Conservation (phyloP, 345 rosid genomes). For the Excoecaria cochinchinensis region DNA sequence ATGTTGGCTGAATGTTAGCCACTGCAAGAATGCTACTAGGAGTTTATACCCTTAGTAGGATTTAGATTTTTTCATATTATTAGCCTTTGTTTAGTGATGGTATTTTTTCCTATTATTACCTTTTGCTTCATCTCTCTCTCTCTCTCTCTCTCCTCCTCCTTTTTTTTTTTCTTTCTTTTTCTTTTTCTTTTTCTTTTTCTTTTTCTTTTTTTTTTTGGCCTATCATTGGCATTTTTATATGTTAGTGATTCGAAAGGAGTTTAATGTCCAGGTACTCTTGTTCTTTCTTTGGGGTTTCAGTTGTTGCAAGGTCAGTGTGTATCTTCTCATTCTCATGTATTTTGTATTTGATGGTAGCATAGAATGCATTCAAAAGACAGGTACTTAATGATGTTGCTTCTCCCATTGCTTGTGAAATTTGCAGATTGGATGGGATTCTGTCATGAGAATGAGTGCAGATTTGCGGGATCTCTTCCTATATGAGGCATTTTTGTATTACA, state of each 20-base stretch:
- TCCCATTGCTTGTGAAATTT: slow-evolving; percentile 18
- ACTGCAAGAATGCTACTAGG: background rate
- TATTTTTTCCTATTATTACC: too few species aligned
- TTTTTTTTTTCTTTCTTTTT: background rate
- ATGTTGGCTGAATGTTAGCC: background rate
- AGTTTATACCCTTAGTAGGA: background rate
- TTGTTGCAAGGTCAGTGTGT: slow-evolving; percentile 79
- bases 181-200: too few species aligned
- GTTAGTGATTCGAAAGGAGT: slow-evolving; percentile 22
- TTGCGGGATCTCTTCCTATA: slow-evolving; percentile 82
- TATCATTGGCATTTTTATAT: background rate
- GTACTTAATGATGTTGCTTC: slow-evolving; percentile 7
- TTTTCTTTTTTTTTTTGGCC: too few species aligned
- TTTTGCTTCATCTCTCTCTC: too few species aligned
- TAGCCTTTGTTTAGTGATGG: background rate
- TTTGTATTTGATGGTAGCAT: slow-evolving; percentile 2
- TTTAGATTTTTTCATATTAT: background rate
- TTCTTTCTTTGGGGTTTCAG: slow-evolving; percentile 71
- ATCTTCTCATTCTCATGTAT: background rate
- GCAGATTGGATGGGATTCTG: slow-evolving; percentile 95
- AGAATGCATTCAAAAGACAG: background rate
- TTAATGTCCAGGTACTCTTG: slow-evolving; percentile 60
- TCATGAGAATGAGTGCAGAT: slow-evolving; percentile 86
- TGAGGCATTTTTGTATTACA: slow-evolving; percentile 91
- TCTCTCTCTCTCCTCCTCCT: too few species aligned